Evolutionary conservation across 2,329 filamentous ascomycete species (phyloP).

Genomic region (Calonectria honghensis): DNA sequence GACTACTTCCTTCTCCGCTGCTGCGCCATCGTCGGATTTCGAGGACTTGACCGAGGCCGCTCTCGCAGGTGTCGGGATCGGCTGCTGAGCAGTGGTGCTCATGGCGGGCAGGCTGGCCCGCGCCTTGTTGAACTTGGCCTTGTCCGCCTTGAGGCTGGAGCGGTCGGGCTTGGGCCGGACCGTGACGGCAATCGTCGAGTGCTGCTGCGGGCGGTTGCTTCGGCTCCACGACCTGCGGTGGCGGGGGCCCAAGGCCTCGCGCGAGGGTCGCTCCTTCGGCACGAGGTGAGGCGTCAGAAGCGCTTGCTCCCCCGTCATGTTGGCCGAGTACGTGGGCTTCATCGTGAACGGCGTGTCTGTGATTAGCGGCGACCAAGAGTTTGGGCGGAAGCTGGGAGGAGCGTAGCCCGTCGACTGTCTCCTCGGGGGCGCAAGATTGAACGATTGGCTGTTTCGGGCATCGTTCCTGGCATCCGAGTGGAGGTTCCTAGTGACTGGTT

Average conservation of each 20-base stretch:
- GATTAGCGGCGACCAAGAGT: background rate
- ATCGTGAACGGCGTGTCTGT: background rate
- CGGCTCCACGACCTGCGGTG: background rate
- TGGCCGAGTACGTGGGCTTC: background rate
- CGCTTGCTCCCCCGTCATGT: background rate
- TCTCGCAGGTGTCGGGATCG: background rate
- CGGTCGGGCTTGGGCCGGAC: background rate
- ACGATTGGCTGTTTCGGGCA: background rate
- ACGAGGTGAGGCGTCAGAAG: background rate
- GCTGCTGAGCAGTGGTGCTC: background rate
- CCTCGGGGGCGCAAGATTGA: background rate
- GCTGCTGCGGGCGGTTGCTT: background rate
- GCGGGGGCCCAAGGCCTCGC: background rate
- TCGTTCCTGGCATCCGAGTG: background rate
- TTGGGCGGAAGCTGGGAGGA: background rate
- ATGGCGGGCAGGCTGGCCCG: background rate
- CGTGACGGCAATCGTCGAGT: background rate
- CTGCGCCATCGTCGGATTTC: background rate
- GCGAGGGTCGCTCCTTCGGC: background rate
- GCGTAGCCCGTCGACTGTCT: background rate
- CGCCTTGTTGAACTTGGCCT: background rate
- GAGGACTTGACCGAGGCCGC: background rate
- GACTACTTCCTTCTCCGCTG: background rate
- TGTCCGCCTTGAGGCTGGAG: background rate
- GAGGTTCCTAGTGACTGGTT: background rate